Evolutionary conservation across 2,329 filamentous ascomycete genomes (phyloP).

Genomic region (Aureobasidium sp.): DNA sequence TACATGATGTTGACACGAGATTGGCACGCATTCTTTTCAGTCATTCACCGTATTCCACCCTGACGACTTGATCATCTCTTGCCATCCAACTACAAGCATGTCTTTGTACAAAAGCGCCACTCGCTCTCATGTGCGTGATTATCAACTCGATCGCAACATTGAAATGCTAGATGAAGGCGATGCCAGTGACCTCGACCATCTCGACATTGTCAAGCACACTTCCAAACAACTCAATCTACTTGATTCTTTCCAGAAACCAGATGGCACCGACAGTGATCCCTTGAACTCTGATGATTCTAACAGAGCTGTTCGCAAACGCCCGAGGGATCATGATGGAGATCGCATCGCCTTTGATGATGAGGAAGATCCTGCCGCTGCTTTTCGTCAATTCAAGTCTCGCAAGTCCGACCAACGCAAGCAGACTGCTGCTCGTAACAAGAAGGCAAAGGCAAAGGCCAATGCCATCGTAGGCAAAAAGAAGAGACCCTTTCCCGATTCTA

Average conservation of each 20-base stretch:
- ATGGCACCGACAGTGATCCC: conserved; percentile 1
- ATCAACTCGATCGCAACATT: neutral
- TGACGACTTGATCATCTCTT: neutral
- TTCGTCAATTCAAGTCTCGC: conserved; percentile 58
- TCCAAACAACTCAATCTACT: conserved; percentile 7
- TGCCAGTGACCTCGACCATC: neutral
- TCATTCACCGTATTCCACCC: neutral
- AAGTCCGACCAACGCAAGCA: conserved; percentile 49
- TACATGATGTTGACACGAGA: neutral
- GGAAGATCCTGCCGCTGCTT: conserved; percentile 49
- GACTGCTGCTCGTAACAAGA: conserved; percentile 42
- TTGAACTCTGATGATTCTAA: neutral
- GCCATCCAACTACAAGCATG: neutral
- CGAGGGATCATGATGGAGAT: neutral
- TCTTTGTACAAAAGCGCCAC: neutral
- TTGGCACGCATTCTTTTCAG: neutral
- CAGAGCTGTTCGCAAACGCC: neutral
- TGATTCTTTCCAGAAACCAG: neutral
- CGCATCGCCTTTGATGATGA: conserved; percentile 36
- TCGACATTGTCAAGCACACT: conserved; percentile 15
- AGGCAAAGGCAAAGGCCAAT: conserved; percentile 37
- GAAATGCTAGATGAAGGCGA: conserved; percentile 10
- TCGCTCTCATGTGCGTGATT: conserved; percentile 4
- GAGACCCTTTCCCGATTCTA: conserved; percentile 18
- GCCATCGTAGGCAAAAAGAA: conserved; percentile 32